Evolutionary conservation across 73 alveolate genomes (phyloP).

Genomic region (Paramecium pentaurelia): DNA sequence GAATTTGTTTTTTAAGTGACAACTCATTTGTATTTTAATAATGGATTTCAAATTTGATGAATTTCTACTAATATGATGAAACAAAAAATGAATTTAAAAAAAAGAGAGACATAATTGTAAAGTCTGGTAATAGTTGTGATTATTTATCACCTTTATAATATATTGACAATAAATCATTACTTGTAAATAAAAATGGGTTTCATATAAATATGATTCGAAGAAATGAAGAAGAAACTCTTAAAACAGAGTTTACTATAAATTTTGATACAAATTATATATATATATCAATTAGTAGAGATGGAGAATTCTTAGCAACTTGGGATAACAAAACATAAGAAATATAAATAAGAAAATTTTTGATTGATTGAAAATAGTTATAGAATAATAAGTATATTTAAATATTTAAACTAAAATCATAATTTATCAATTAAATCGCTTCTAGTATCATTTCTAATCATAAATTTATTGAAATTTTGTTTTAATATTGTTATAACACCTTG

Average conservation of each 20-base stretch:
- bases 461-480: too few relatives aligned
- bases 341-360: neutral
- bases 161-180: neutral
- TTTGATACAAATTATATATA: neutral
- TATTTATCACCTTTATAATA: neutral
- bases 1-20: neutral
- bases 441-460: too few relatives aligned
- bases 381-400: too few relatives aligned
- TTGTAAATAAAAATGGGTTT: neutral
- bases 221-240: neutral
- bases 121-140: neutral
- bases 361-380: neutral
- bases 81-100: neutral
- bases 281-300: neutral
- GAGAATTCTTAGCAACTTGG: neutral
- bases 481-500: too few relatives aligned
- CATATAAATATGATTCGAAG: neutral
- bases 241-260: neutral
- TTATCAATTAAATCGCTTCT: too few relatives aligned
- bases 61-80: neutral
- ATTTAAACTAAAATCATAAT: too few relatives aligned
- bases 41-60: neutral
- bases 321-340: neutral
- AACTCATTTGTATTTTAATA: neutral
- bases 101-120: neutral